These are phyloP conservation scores for Cupressus sempervirens DNA, from an alignment of 75 land plant species.

Conservation along the genomic window DNA sequence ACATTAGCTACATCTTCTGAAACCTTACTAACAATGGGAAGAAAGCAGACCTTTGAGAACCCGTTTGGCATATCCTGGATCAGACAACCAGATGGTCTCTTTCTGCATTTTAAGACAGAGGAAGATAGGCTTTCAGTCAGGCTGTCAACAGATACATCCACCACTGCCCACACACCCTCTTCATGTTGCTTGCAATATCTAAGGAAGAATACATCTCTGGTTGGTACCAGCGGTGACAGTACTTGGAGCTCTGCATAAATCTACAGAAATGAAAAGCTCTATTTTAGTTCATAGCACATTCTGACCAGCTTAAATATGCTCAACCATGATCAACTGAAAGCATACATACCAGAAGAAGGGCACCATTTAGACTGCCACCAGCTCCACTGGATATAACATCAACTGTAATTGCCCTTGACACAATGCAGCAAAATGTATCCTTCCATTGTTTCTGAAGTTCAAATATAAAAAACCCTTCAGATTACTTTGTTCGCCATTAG, in stretches of 20 bases:
- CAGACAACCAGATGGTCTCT: slow-evolving; percentile 38
- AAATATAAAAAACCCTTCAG: neutral
- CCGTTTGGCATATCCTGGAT: slow-evolving; percentile 46
- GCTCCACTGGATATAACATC: slow-evolving; percentile 15
- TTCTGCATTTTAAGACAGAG: slow-evolving; percentile 6
- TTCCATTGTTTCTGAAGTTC: slow-evolving; percentile 16
- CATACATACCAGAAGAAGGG: slow-evolving; percentile 21
- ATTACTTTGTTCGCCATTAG: neutral
- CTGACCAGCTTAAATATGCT: neutral
- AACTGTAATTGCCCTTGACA: slow-evolving; percentile 16
- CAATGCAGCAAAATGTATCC: slow-evolving; percentile 14
- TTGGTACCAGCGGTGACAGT: slow-evolving; percentile 27
- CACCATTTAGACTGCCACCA: slow-evolving; percentile 2
- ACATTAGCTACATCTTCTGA: neutral
- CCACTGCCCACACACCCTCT: slow-evolving; percentile 30
- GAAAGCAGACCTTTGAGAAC: slow-evolving; percentile 36
- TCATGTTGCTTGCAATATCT: slow-evolving; percentile 31
- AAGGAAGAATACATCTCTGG: slow-evolving; percentile 26
- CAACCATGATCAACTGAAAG: neutral
- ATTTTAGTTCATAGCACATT: neutral
- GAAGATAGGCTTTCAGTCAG: slow-evolving; percentile 15
- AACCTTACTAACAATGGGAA: neutral
- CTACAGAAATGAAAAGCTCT: slow-evolving; percentile 4
- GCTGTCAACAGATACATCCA: slow-evolving; percentile 30
- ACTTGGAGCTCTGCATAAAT: slow-evolving; percentile 35